Base-by-base conservation (phyloP, 2,329 filamentous ascomycete species). In the Teratosphaeria nubilosa region DNA sequence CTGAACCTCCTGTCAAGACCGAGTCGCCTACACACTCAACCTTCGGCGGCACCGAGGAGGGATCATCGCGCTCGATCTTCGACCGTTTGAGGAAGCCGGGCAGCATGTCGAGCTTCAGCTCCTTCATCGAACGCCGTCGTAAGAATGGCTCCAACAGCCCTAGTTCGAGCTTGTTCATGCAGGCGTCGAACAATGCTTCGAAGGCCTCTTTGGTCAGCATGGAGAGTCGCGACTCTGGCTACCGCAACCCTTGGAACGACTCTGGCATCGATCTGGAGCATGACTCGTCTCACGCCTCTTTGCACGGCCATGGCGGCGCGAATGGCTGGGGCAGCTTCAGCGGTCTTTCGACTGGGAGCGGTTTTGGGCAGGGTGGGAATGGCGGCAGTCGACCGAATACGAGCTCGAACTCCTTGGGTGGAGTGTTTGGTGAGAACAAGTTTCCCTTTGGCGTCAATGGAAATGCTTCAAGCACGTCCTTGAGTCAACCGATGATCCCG, bases 201-300 rank as follows among this genome's bases (percentile, higher is more conserved):
- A 96, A 95, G 77, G 94, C 92, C 54, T 96, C 92, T 34, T 85
- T 97, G 65, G 91, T 95, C 66, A 96, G 91, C 62, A 91, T 96
- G 73, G 92, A 97, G 76, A 96, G 91, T 54, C 91, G 91, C 37
- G 88, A 92, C 71, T 96, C 91, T 77, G 90, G 90, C 66, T 95
- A 96, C 74, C 88, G 91, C 74, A 96, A 96, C 76, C 91, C 91
- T 62, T 97, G 92, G 92, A 96, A 96, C 73, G 92, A 97, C 73
- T 95, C 90, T 70, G 92, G 91, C 68, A 91, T 96, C 71, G 96
- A 96, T 72, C 84, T 96, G 65, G 92, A 96, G 68, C 90, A 96
- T 64, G 91, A 96, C 66, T 68, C 76, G 55, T 53, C 14, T 41
- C 20, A 32, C 24, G 24, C 53, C 31, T 56, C 31, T 25, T 37